Percentiles rank a stretch among this genome's conserved stretches.
These are phyloP conservation scores for Lecanosticta acicola DNA, from an alignment of 2,329 filamentous ascomycete species.

Conservation along the genomic window DNA sequence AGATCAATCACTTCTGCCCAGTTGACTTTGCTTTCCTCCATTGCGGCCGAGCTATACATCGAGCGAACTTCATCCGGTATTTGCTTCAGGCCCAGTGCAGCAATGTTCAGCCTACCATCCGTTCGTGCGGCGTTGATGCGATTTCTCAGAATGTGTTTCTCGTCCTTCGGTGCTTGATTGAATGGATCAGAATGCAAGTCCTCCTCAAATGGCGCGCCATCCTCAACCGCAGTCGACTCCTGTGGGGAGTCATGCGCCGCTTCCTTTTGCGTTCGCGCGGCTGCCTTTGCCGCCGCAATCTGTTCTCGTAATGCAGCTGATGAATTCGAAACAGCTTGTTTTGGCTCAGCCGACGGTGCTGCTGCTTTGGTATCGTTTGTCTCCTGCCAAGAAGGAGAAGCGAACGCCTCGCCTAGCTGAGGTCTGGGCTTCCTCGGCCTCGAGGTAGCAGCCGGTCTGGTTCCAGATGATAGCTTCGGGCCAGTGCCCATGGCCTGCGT, in stretches of 20 bases:
- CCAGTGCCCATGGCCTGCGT: constrained; percentile 6
- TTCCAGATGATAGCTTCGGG: constrained; percentile 18
- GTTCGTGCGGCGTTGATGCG: constrained; percentile 67
- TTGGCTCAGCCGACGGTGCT: constrained; percentile 7
- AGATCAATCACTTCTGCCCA: constrained; percentile 94
- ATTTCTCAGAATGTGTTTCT: constrained; percentile 64
- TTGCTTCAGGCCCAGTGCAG: constrained; percentile 70
- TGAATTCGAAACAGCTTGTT: constrained; percentile 42
- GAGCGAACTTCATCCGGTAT: constrained; percentile 78
- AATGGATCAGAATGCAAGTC: constrained; percentile 62
- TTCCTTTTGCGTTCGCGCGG: constrained; percentile 44
- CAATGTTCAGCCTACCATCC: constrained; percentile 80
- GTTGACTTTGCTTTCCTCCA: constrained; percentile 57
- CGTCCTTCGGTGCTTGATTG: constrained; percentile 57
- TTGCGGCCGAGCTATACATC: constrained; percentile 79
- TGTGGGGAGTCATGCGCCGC: constrained; percentile 21
- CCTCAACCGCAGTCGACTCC: constrained; percentile 18
- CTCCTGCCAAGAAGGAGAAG: constrained; percentile 10
- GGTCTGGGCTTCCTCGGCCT: constrained; percentile 29
- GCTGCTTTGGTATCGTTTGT: constrained; percentile 1
- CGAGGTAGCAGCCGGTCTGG: constrained; percentile 32
- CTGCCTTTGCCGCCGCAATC: constrained; percentile 87
- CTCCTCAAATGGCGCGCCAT: constrained; percentile 50
- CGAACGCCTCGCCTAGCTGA: constrained; percentile 33
- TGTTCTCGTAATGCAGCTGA: constrained; percentile 80